Conservation (phyloP, 2,329 filamentous ascomycete genomes). For the Cadophora luteo-olivacea region DNA sequence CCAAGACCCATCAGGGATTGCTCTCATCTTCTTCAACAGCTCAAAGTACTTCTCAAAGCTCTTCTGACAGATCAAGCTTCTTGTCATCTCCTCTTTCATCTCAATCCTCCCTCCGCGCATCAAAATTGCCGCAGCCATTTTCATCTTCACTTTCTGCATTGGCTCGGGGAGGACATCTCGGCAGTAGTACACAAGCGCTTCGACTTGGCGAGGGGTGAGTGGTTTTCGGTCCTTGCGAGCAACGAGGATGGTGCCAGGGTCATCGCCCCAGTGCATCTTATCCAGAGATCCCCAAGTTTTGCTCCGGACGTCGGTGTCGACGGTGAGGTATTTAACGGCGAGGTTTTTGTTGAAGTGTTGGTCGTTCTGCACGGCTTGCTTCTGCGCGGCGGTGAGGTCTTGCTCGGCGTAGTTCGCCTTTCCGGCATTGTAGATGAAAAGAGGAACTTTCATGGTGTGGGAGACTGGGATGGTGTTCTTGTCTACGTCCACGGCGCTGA, state of each 20-base stretch:
- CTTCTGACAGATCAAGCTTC: neutral
- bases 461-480: neutral
- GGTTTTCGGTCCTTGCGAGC: neutral
- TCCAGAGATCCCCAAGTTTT: neutral
- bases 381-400: neutral
- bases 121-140: neutral
- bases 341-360: neutral
- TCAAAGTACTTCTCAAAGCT: neutral
- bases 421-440: neutral
- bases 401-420: neutral
- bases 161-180: neutral
- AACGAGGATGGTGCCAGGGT: neutral
- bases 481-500: neutral
- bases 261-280: neutral
- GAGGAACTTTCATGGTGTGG: neutral
- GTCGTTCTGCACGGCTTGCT: neutral
- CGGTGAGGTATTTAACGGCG: neutral
- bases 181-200: neutral
- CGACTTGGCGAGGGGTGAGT: neutral
- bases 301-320: neutral
- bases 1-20: neutral
- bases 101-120: neutral
- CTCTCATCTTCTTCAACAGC: neutral
- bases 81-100: neutral
- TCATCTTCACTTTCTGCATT: neutral